These are phyloP conservation scores for Xylaria sp. DNA, from an alignment of 2,329 filamentous ascomycete genomes.

Conservation along the genomic window DNA sequence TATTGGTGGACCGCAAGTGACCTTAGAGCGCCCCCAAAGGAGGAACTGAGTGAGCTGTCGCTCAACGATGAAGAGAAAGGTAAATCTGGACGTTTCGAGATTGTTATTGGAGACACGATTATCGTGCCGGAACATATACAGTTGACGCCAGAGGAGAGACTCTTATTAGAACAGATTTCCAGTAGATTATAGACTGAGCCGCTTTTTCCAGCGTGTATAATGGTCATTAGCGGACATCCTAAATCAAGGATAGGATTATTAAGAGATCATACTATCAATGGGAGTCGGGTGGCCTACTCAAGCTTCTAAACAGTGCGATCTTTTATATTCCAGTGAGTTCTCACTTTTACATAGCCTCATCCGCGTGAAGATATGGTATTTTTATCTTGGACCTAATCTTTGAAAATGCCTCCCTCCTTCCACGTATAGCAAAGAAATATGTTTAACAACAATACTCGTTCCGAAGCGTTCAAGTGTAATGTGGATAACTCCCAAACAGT, in stretches of 20 bases:
- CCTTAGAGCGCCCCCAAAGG: slow-evolving; percentile 3
- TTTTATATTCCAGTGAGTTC: neutral
- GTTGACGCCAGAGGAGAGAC: slow-evolving; percentile 32
- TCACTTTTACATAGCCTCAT: neutral
- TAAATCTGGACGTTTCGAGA: slow-evolving; percentile 12
- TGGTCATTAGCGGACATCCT: neutral
- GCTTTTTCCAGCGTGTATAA: neutral
- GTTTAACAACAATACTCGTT: no score
- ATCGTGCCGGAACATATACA: slow-evolving; percentile 29
- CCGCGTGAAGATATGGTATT: neutral
- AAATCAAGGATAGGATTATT: neutral
- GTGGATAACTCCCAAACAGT: no score
- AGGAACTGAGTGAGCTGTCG: slow-evolving; percentile 12
- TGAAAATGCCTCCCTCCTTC: no score
- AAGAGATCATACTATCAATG: neutral
- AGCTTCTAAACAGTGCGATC: neutral
- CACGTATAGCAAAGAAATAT: no score
- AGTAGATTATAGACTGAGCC: slow-evolving; percentile 26
- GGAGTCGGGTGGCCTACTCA: neutral
- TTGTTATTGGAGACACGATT: slow-evolving; percentile 28
- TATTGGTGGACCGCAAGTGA: slow-evolving; percentile 74
- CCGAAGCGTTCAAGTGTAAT: no score
- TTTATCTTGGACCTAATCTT: no score
- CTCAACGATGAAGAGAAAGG: slow-evolving; percentile 28
- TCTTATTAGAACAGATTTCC: slow-evolving; percentile 32